Conservation (phyloP, 2,329 filamentous ascomycete genomes). For the Microdochium nivale region DNA sequence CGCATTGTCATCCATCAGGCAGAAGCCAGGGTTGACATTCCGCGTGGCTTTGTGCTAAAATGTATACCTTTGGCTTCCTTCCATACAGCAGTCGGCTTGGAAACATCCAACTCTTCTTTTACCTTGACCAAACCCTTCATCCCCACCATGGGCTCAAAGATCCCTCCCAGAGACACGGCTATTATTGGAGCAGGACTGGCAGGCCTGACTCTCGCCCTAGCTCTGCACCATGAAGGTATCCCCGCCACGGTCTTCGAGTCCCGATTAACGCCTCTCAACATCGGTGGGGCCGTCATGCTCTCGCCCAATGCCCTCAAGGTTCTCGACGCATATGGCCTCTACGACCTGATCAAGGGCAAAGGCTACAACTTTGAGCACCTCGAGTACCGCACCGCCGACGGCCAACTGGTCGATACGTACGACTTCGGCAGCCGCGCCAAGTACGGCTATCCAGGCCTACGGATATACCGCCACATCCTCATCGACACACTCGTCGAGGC, state of each 20-base stretch:
- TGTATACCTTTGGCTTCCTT: too few species aligned
- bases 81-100: too few species aligned
- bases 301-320: conserved; percentile 49
- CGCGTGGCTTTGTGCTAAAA: too few species aligned
- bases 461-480: conserved; percentile 44
- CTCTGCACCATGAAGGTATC: conserved; percentile 42
- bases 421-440: conserved; percentile 36
- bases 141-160: neutral
- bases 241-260: conserved; percentile 41
- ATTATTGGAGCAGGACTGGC: neutral
- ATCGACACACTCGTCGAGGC: conserved; percentile 37
- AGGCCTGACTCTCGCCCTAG: conserved; percentile 46
- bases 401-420: conserved; percentile 27
- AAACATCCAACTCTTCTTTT: neutral
- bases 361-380: conserved; percentile 44
- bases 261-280: conserved; percentile 31
- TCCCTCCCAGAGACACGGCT: neutral
- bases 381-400: conserved; percentile 30
- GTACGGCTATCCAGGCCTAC: conserved; percentile 44
- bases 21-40: too few species aligned
- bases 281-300: conserved; percentile 48
- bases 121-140: neutral
- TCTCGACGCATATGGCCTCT: conserved; percentile 40
- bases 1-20: too few species aligned
- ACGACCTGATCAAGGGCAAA: conserved; percentile 30